Evolutionary conservation across 2,329 filamentous ascomycete genomes (phyloP).

Genomic region (Cryphonectria radicalis): DNA sequence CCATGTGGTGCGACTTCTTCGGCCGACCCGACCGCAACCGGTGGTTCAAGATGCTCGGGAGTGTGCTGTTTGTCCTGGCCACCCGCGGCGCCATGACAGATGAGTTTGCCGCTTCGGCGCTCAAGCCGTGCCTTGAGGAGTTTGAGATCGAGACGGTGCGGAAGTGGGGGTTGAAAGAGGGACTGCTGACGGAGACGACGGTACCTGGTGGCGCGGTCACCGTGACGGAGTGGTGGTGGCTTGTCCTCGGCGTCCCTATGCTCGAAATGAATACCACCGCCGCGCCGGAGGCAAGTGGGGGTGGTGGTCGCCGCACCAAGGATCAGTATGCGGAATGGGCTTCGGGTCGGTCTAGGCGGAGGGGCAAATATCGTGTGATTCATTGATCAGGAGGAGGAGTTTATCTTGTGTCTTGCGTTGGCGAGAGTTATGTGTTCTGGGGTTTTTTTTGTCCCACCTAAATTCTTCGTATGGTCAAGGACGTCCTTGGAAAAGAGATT

Average conservation of each 20-base stretch:
- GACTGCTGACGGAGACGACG: constrained; percentile 51
- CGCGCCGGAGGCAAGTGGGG: background rate
- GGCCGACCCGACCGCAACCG: constrained; percentile 59
- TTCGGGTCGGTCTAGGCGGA: constrained; percentile 20
- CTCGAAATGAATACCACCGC: constrained; percentile 13
- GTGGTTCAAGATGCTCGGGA: constrained; percentile 68
- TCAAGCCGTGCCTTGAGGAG: constrained; percentile 62
- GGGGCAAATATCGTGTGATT: constrained; percentile 24
- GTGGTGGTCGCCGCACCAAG: constrained; percentile 7
- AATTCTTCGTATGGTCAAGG: background rate
- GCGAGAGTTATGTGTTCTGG: background rate
- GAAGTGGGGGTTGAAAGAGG: constrained; percentile 60
- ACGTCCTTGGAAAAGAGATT: background rate
- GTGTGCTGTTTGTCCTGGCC: constrained; percentile 65
- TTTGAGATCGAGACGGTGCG: constrained; percentile 66
- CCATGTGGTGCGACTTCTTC: constrained; percentile 75
- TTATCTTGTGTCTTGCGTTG: background rate
- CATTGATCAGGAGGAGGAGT: background rate
- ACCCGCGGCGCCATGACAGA: constrained; percentile 63
- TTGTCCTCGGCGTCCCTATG: constrained; percentile 50
- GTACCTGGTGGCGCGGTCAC: constrained; percentile 34
- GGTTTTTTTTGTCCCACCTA: background rate
- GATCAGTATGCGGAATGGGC: constrained; percentile 24
- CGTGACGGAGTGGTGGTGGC: constrained; percentile 71
- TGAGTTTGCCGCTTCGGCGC: constrained; percentile 55